Conservation (phyloP, 1,284 basidiomycete species). For the Ustilago bromivora region DNA sequence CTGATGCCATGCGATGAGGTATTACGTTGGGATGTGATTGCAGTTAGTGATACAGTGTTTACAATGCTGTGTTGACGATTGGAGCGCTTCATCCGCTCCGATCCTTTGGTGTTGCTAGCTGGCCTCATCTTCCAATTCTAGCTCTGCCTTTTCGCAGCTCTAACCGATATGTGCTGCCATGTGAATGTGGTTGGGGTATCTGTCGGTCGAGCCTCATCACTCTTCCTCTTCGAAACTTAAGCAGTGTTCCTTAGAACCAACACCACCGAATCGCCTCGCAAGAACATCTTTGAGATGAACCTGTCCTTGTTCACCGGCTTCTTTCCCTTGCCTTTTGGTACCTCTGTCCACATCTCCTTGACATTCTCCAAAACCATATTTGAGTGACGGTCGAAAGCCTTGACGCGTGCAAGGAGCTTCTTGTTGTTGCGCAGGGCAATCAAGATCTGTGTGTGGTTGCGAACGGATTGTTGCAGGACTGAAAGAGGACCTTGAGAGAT, state of each 20-base stretch:
- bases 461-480: slow-evolving; percentile 96
- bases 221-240: slow-evolving; percentile 5
- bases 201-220: background rate
- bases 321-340: slow-evolving; percentile 97
- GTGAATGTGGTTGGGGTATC: background rate
- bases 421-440: slow-evolving; percentile 98
- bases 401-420: slow-evolving; percentile 95
- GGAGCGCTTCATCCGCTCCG: background rate
- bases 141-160: background rate
- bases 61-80: slow-evolving; percentile 1
- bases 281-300: slow-evolving; percentile 98
- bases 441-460: slow-evolving; percentile 97
- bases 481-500: slow-evolving; percentile 81
- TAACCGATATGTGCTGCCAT: background rate
- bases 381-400: slow-evolving; percentile 98
- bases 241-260: slow-evolving; percentile 56
- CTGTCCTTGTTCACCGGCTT: slow-evolving; percentile 93
- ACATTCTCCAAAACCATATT: slow-evolving; percentile 82
- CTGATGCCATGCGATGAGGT: background rate
- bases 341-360: slow-evolving; percentile 94
- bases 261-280: slow-evolving; percentile 69
- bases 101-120: background rate
- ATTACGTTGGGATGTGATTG: slow-evolving; percentile 1
- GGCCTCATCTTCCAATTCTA: too few species aligned
- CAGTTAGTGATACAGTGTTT: slow-evolving; percentile 14